Evolutionary conservation across 129 eudicot genomes (phyloP), one percentile per base, ranked within the genome.

Genomic region (Apium graveolens): DNA sequence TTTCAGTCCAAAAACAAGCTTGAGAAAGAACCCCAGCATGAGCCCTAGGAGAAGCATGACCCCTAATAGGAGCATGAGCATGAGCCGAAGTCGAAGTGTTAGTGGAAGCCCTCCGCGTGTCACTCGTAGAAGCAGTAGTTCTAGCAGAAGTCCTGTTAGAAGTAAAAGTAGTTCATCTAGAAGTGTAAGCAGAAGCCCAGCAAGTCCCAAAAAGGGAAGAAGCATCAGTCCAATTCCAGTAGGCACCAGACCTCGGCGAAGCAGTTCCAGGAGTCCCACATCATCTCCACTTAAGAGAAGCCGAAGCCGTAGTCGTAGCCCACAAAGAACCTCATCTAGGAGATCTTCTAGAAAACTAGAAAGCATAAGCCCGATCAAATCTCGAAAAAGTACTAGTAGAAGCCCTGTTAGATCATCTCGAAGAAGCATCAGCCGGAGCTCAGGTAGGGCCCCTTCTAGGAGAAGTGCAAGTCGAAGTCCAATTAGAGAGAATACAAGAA

Each of bases 361-460:
- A 8, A 93, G 98, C 91, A 86, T 91, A 84, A 91, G 96, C 78
- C 92, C 98, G 5, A 91, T 83, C 62, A 88, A 84, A 80, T 86
- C 92, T 69, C 79, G 89, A 62, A 93, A 90, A 79, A 89, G 93
- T 73, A n/a, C 77, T 31, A 93, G 93, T 86, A 81, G 88, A 80
- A 91, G 98, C 86, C 98, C 97, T 11, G 83, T 91, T 31, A 88
- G 90, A 78, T 85, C 89, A 11, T 70, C 90, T 45, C 83, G 86
- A 76, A 83, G 95, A 88, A 93, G 98, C 85, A 34, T 83, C 29
- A 95, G 99, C 81, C 89, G 97, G 85, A 96, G 97, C 88, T 87
- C 99, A 0, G 97, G 92, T 24, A 82, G 96, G 76, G 87, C 76
- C 29, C 89, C 89, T 16, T 86, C 88, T 26, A 87, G 94, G 81